A percentile compares a stretch with the other conserved stretches of the same genome.
phyloP scores from a whole-genome alignment of 1,284 basidiomycete species.

The Rugosomyces carneus region DNA sequence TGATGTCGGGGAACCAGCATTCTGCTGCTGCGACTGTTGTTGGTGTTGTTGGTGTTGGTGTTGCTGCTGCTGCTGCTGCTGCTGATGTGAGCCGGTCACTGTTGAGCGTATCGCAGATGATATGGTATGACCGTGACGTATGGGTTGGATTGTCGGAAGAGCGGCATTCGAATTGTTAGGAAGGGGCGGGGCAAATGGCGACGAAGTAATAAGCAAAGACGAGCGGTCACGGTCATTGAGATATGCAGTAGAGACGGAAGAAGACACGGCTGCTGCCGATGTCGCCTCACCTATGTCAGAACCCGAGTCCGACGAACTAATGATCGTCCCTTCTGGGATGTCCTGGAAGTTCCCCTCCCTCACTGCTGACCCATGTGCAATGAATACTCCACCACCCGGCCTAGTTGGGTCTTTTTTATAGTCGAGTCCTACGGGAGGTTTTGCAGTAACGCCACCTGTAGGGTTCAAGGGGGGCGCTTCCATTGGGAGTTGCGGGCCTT shows the following conservation, averaged over 20 bases:
- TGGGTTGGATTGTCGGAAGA: constrained; percentile 11
- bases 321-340: constrained; percentile 58
- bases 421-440: constrained; percentile 50
- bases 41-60: no score
- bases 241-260: constrained; percentile 20
- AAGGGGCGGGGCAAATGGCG: constrained; percentile 29
- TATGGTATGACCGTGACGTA: constrained; percentile 13
- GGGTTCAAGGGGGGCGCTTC: constrained; percentile 65
- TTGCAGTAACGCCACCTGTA: constrained; percentile 62
- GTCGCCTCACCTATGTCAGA: constrained; percentile 44
- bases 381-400: constrained; percentile 81
- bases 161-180: constrained; percentile 20
- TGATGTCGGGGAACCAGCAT: constrained; percentile 19
- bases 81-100: constrained; percentile 10
- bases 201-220: constrained; percentile 29
- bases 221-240: constrained; percentile 25
- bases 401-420: constrained; percentile 71
- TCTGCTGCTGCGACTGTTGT: no score
- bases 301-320: constrained; percentile 41
- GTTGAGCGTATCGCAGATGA: constrained; percentile 23
- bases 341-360: constrained; percentile 47
- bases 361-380: constrained; percentile 54
- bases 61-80: no score
- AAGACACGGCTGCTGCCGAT: constrained; percentile 24
- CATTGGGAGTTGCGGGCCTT: constrained; percentile 55